phyloP scores from a whole-genome alignment of 139 green algal genomes.

The Pedinophyceae sp. region DNA sequence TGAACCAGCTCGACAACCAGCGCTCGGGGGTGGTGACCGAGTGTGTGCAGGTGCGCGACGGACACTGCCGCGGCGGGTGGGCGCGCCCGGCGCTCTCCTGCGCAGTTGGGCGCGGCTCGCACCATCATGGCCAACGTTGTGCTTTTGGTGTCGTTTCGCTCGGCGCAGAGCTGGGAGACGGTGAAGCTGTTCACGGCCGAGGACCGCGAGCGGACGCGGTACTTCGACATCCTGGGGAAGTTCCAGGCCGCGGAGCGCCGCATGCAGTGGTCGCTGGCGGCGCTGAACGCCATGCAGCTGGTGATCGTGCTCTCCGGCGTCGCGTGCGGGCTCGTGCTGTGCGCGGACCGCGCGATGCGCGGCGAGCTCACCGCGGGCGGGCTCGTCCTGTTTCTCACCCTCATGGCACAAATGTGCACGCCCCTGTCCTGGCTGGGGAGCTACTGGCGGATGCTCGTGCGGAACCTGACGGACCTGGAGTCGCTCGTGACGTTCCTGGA shows the following conservation, averaged over 20 bases:
- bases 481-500: no score
- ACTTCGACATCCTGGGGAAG: constrained; percentile 38
- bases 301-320: constrained; percentile 64
- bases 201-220: constrained; percentile 44
- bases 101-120: no score
- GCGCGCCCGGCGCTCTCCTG: no score
- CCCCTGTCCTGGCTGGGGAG: not conserved
- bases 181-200: constrained; percentile 47
- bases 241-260: constrained; percentile 40
- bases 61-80: no score
- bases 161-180: constrained; percentile 84
- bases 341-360: no score
- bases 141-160: no score
- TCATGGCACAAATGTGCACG: not conserved
- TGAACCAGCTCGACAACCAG: constrained; percentile 76
- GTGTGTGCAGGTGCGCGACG: no score
- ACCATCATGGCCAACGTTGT: no score
- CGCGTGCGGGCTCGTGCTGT: no score
- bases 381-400: not conserved
- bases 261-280: constrained; percentile 48
- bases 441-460: not conserved
- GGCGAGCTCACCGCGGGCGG: not conserved
- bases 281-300: constrained; percentile 79
- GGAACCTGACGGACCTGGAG: not conserved
- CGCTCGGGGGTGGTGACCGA: constrained; percentile 40